A percentile compares a stretch with the other conserved stretches of the same genome.
Evolutionary conservation across 345 rosid species (phyloP).

Genomic region (Melaleuca quinquenervia): DNA sequence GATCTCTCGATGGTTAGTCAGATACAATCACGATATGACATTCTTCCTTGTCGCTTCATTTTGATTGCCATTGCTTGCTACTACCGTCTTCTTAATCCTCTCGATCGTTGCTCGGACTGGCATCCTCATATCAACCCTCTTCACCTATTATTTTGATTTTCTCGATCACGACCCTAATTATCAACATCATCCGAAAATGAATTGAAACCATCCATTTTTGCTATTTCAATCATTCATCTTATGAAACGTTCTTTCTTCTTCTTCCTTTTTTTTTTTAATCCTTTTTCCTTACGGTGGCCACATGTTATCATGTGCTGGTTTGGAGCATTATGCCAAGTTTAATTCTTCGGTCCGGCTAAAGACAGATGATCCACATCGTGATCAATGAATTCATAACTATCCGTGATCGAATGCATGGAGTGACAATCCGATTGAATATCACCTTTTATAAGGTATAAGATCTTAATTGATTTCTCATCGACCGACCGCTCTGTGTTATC

Average conservation of each 20-base stretch:
- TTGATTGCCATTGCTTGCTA: background rate
- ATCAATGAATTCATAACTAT: background rate
- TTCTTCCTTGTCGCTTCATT: background rate
- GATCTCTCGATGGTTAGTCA: too few species aligned
- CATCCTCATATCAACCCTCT: background rate
- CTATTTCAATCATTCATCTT: too few species aligned
- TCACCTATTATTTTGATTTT: background rate
- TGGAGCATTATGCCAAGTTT: background rate
- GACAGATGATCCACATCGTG: background rate
- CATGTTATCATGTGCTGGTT: background rate
- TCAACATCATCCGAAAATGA: too few species aligned
- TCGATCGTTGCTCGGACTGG: background rate
- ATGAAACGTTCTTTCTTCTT: background rate
- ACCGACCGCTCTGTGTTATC: background rate
- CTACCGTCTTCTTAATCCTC: background rate
- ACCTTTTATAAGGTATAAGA: background rate
- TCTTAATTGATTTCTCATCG: too few species aligned
- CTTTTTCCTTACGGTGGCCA: background rate
- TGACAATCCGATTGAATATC: background rate
- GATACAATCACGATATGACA: background rate
- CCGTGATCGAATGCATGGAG: fast-evolving
- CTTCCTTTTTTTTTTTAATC: background rate
- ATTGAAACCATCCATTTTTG: too few species aligned
- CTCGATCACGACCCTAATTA: too few species aligned
- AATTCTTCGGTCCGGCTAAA: background rate